A percentile compares a stretch with the other conserved stretches of the same genome.
Evolutionary conservation across 306 rosid genomes (phyloP).

Genomic region (Quercus dentata): DNA sequence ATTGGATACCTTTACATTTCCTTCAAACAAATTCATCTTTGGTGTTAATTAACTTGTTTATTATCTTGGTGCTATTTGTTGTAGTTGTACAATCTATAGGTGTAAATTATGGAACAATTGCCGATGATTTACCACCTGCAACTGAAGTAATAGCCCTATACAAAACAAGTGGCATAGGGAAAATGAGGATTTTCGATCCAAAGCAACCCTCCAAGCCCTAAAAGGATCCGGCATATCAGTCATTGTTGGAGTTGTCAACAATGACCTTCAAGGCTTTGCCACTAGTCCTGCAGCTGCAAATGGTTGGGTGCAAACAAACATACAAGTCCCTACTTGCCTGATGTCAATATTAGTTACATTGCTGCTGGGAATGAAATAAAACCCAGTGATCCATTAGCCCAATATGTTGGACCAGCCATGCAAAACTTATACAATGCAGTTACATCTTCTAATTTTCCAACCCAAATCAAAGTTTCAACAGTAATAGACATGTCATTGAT

Average conservation of each 20-base stretch:
- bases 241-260: slow-evolving; percentile 22
- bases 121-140: slow-evolving; percentile 25
- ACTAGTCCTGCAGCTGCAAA: slow-evolving; percentile 23
- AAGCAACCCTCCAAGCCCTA: slow-evolving; percentile 35
- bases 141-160: slow-evolving; percentile 34
- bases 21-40: no score
- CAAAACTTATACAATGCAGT: slow-evolving; percentile 34
- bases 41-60: no score
- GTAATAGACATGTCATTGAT: slow-evolving; percentile 26
- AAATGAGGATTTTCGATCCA: slow-evolving; percentile 40
- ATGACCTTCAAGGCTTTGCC: slow-evolving; percentile 16
- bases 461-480: slow-evolving; percentile 49
- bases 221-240: slow-evolving; percentile 44
- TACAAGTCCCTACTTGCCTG: slow-evolving; percentile 18
- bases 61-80: neutral
- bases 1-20: no score
- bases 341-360: slow-evolving; percentile 37
- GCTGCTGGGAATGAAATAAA: slow-evolving; percentile 44
- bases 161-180: slow-evolving; percentile 20
- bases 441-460: slow-evolving; percentile 34
- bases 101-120: slow-evolving; percentile 43
- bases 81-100: slow-evolving; percentile 48
- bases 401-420: slow-evolving; percentile 27
- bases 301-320: slow-evolving; percentile 25
- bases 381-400: slow-evolving; percentile 8